These are phyloP conservation scores for Trichosporon sp. DNA, from an alignment of 1,284 basidiomycete species.

Conservation along the genomic window DNA sequence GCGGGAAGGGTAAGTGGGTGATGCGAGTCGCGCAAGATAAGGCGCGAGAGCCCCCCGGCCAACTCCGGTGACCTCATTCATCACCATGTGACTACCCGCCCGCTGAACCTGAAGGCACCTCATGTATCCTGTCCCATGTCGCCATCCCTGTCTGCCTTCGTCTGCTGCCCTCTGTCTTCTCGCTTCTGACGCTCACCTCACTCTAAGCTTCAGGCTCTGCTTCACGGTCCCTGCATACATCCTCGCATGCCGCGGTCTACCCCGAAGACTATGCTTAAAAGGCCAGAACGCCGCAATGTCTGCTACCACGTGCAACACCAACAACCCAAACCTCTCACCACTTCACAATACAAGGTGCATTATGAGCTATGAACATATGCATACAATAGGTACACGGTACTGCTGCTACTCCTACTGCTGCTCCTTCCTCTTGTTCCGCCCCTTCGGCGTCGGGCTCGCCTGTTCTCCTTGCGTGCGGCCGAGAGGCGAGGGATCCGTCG, in stretches of 20 bases:
- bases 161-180: not conserved
- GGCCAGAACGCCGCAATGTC: not conserved
- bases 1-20: not conserved
- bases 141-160: too few species aligned
- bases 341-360: not conserved
- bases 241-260: not conserved
- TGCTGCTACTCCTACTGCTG: not conserved
- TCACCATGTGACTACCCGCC: not conserved
- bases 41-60: constrained; percentile 1
- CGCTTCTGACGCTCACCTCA: not conserved
- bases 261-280: not conserved
- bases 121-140: not conserved
- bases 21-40: constrained; percentile 13
- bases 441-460: constrained; percentile 32
- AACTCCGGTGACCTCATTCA: constrained; percentile 1
- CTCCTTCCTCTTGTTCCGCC: constrained; percentile 25
- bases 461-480: constrained; percentile 26
- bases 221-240: not conserved
- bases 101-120: not conserved
- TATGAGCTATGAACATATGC: constrained; percentile 14
- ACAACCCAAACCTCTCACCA: not conserved
- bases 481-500: constrained; percentile 28
- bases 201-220: not conserved
- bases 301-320: not conserved
- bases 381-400: constrained; percentile 12